Conservation (phyloP, 306 rosid genomes). For the Malus asiatica region DNA sequence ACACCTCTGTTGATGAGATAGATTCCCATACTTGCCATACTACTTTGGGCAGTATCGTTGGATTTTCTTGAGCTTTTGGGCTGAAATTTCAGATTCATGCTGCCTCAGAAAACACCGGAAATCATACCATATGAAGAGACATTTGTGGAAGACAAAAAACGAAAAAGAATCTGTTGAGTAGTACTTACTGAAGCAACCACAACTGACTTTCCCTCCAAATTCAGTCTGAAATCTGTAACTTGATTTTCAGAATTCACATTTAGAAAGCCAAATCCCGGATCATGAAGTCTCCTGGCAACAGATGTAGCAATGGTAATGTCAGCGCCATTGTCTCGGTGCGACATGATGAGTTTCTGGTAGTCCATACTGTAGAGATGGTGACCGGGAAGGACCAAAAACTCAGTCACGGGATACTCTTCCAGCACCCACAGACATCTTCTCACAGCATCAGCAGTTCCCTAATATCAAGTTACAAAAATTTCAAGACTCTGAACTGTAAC, state of each 20-base stretch:
- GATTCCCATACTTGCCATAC: conserved; percentile 33
- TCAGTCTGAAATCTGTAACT: conserved; percentile 18
- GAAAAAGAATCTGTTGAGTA: not conserved
- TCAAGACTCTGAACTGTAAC: not conserved
- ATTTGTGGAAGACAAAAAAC: not conserved
- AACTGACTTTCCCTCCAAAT: not conserved
- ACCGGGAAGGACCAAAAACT: conserved; percentile 37
- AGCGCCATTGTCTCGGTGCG: conserved; percentile 21
- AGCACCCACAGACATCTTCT: conserved; percentile 38
- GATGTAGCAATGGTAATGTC: conserved; percentile 34
- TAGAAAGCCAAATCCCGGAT: conserved; percentile 30
- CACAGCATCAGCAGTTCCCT: conserved; percentile 41
- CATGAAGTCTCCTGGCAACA: conserved; percentile 8
- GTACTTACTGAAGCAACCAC: conserved; percentile 14
- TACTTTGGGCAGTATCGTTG: not conserved
- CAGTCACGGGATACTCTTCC: conserved; percentile 20
- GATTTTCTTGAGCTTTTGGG: not conserved
- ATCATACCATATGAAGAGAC: not conserved
- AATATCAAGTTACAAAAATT: not conserved
- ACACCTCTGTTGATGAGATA: conserved; percentile 21
- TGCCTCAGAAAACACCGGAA: not conserved
- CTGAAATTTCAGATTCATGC: conserved; percentile 2
- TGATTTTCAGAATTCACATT: conserved; percentile 10
- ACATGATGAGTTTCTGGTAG: conserved; percentile 25
- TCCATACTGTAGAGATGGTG: conserved; percentile 39